Evolutionary conservation across 2,329 filamentous ascomycete genomes (phyloP).

Genomic region (Alternaria viburni): DNA sequence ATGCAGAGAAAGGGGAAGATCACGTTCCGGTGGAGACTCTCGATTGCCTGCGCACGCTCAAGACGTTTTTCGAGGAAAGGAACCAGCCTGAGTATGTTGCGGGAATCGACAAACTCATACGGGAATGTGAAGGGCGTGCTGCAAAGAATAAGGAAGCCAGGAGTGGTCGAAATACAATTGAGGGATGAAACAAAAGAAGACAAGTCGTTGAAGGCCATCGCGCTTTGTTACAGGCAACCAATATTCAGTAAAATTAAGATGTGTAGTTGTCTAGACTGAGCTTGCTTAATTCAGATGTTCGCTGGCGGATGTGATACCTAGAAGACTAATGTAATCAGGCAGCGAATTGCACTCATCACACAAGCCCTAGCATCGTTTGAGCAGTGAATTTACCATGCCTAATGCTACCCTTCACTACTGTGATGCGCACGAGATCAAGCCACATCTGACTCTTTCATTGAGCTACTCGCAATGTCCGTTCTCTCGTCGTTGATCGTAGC

Average conservation of each 20-base stretch:
- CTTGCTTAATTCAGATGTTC: neutral
- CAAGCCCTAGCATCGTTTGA: neutral
- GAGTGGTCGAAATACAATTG: neutral
- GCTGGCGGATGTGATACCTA: neutral
- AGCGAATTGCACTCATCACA: neutral
- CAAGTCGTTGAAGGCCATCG: neutral
- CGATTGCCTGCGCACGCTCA: neutral
- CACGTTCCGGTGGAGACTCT: neutral
- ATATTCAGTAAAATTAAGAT: neutral
- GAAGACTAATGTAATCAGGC: neutral
- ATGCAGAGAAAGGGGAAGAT: neutral
- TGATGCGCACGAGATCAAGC: neutral
- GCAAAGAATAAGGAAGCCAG: neutral
- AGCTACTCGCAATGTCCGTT: neutral
- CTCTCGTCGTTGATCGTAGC: neutral
- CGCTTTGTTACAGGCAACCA: neutral
- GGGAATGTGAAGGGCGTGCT: neutral
- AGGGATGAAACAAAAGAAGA: neutral
- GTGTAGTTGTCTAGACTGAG: neutral
- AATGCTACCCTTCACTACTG: neutral
- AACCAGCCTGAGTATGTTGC: neutral
- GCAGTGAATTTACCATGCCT: neutral
- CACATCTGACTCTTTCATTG: neutral
- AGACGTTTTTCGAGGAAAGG: neutral
- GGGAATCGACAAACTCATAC: neutral